phyloP scores from a whole-genome alignment of 2,329 filamentous ascomycete genomes.

The Neofusicoccum ribis region DNA sequence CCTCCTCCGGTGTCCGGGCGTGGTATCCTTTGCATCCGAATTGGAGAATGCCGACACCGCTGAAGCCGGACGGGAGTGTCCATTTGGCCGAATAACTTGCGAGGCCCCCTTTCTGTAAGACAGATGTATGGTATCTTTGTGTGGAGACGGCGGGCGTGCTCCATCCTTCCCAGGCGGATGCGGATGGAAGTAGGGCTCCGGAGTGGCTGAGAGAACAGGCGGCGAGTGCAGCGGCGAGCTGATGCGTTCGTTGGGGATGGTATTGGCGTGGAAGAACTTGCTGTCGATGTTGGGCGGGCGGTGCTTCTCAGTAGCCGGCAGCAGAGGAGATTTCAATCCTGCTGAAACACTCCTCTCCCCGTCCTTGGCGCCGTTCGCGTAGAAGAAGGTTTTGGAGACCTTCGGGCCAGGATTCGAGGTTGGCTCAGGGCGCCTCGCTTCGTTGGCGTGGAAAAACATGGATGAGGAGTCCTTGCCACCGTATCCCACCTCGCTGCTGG shows the following conservation, averaged over 20 bases:
- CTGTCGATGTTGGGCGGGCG: conserved; percentile 27
- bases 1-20: conserved; percentile 26
- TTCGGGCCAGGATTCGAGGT: conserved; percentile 30
- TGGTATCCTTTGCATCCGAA: conserved; percentile 6
- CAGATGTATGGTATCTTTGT: conserved; percentile 50
- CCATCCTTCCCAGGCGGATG: conserved; percentile 25
- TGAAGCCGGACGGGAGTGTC: conserved; percentile 33
- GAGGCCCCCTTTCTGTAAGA: conserved; percentile 53
- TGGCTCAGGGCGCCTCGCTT: conserved; percentile 53
- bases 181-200: conserved; percentile 27
- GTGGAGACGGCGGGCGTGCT: conserved; percentile 44
- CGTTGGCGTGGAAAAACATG: conserved; percentile 92
- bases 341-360: conserved; percentile 24
- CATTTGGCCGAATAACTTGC: conserved; percentile 46
- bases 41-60: conserved; percentile 24
- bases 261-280: conserved; percentile 77
- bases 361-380: conserved; percentile 52
- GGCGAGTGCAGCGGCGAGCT: conserved; percentile 35
- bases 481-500: conserved; percentile 25
- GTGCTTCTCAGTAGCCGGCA: conserved; percentile 31
- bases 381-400: conserved; percentile 53
- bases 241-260: conserved; percentile 41
- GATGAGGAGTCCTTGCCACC: conserved; percentile 40
- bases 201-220: conserved; percentile 29
- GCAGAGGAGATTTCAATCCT: conserved; percentile 36